Base-by-base conservation (phyloP, 1,284 basidiomycete genomes). In the Coniophora puteana region DNA sequence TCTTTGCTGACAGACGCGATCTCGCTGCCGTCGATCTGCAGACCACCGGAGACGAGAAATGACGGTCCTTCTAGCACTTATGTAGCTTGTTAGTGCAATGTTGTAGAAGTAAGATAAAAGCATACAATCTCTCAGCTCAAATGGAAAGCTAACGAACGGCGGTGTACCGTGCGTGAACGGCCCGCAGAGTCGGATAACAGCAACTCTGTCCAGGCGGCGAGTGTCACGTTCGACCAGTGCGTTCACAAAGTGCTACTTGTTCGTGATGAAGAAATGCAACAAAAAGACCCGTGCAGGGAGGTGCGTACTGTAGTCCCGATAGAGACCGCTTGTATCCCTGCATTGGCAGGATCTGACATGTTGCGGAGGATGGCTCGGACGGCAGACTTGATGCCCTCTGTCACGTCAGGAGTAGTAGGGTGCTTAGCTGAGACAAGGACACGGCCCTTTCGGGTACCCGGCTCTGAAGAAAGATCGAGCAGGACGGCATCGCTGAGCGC, bases 21-120 rank as follows among this genome's bases (percentile, higher is more conserved):
- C 49, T 69, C 65, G 41, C 63, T 60, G 2, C 74, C 73, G 50
- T 78, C 74, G 36, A 77, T 72, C 50, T 78, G 68, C 5, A 77
- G 54, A 0, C 76, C 76, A 11, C 75, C 76, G 58, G 45, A 62
- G 54, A 60, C 38, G 38, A 59, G 59, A 36, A 63, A 59, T 17
- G 31, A 55, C 27, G 73, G 61, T 1, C 70, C 69, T 18, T 68
- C 58, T 2, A 70, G 63, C 25, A 72, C 55, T 43, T 50, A 34
- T 54, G 45, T 63, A 67, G 1, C 60, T 59, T 28, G 60, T 63
- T 41, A n/a, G 32, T 20, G 31, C 12, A 39, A 22, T 21, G 8
- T 14, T 17, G 17, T 34, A 7, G 16, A 40, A 46, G 8, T 11
- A 40, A 22, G 41, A 36, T 13, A 35, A 42, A 30, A 51, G 61